Base-by-base conservation (phyloP, 1,284 basidiomycete species). In the Dichomitus squalens region DNA sequence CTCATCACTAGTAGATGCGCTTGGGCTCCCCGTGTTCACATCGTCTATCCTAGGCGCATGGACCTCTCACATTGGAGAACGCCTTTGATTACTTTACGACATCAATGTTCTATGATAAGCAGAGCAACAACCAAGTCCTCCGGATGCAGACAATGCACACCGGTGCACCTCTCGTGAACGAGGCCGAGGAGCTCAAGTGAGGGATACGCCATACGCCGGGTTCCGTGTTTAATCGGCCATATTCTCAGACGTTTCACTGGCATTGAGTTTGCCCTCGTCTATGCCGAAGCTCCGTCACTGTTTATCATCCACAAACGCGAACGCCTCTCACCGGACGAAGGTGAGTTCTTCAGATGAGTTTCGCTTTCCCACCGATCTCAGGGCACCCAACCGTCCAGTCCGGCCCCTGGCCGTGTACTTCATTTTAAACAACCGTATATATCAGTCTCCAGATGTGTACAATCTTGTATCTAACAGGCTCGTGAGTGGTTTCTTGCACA, bases 61-160 rank as follows among this genome's bases (percentile, higher is more conserved):
- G 90, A 14, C 87, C 87, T 8, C 79, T 93, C 63, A 87, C 86
- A 3, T 72, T 79, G 12, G 83, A 88, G 59, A 92, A 90, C 68
- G 90, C 91, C 40, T 87, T 94, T 63, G 90, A 93, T 54, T 95
- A 94, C 75, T 95, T 95, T 70, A 79, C 87, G 16, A 83, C 84
- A 1, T 93, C 90, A 16, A 92, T 92, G 85, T 93, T 93, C 76
- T 95, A 92, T 71, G 92, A 95, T 75, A 91, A 92, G 70, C 86
- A 91, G 72, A 93, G 91, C 72, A 94, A 90, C 72, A 95, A 95
- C 70, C 90, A 93, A 68, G 86, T 91, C 27, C 76, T 95, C 44
- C 86, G 91, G 66, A 95, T 95, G 92, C 92, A 95, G 73, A 93
- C 90, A 0, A 87, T 88, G 75, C 87, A 90, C 66, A 88, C 88